phyloP scores from a whole-genome alignment of 306 rosid genomes.

The Carpinus viminea region DNA sequence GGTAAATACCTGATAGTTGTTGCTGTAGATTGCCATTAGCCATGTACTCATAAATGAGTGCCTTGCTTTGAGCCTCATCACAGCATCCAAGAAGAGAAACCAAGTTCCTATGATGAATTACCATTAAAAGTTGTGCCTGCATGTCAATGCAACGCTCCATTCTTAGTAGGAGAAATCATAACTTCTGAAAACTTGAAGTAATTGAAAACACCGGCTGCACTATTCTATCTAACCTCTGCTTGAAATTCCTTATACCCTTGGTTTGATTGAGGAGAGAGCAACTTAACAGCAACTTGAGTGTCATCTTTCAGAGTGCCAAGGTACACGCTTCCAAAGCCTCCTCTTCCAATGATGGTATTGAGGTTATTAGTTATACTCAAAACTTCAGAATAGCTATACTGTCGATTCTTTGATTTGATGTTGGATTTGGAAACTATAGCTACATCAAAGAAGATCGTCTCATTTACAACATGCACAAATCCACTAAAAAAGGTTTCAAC shows the following conservation, averaged over 20 bases:
- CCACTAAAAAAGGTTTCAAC: not conserved
- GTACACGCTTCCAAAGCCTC: slow-evolving; percentile 56
- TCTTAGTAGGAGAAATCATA: not conserved
- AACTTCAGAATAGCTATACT: slow-evolving; percentile 11
- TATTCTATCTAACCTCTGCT: slow-evolving; percentile 14
- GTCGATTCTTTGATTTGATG: not conserved
- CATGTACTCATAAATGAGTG: slow-evolving; percentile 27
- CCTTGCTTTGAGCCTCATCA: slow-evolving; percentile 20
- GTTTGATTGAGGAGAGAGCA: slow-evolving; percentile 23
- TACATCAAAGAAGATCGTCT: not conserved
- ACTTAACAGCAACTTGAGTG: slow-evolving; percentile 36
- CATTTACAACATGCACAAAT: not conserved
- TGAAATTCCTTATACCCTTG: slow-evolving; percentile 41
- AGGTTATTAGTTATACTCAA: slow-evolving; percentile 25
- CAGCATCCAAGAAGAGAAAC: slow-evolving; percentile 32
- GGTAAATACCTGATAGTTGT: slow-evolving; percentile 11
- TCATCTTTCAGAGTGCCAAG: slow-evolving; percentile 21
- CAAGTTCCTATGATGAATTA: slow-evolving; percentile 29
- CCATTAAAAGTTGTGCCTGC: slow-evolving; percentile 12
- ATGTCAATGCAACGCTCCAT: not conserved
- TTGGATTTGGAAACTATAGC: not conserved
- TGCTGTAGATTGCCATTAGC: slow-evolving; percentile 23
- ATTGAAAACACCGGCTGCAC: not conserved
- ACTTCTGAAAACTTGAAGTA: not conserved
- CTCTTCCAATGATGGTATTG: slow-evolving; percentile 32